Conservation (phyloP, 176 grass and related monocot genomes). For the Aegilops longissima region DNA sequence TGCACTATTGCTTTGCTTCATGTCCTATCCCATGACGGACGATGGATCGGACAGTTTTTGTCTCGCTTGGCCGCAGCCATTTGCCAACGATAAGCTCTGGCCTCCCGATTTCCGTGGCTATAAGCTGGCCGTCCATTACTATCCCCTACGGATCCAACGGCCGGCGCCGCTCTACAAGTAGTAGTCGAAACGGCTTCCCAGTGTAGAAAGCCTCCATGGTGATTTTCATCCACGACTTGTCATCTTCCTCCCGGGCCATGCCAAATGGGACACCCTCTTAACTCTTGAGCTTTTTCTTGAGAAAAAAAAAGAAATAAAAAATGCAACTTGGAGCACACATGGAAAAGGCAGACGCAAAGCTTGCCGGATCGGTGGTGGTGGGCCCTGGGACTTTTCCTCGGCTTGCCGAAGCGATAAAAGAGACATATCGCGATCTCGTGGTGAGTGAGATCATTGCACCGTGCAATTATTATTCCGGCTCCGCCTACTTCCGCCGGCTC, state of each 20-base stretch:
- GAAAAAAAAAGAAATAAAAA: neutral
- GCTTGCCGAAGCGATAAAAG: constrained; percentile 26
- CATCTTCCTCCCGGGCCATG: neutral
- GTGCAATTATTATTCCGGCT: neutral
- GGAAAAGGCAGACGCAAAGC: neutral
- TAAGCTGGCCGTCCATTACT: neutral
- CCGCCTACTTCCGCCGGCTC: constrained; percentile 28
- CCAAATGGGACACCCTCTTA: neutral
- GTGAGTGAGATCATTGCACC: constrained; percentile 25
- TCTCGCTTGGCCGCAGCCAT: neutral
- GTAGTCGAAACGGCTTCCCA: neutral
- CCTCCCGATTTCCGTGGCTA: too few relatives aligned
- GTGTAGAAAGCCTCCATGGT: neutral
- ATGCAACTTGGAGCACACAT: constrained; percentile 15
- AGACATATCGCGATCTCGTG: constrained; percentile 32
- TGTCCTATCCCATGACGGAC: neutral
- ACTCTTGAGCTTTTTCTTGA: neutral
- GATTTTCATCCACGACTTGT: neutral
- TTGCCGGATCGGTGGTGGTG: constrained; percentile 23
- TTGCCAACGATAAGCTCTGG: too few relatives aligned
- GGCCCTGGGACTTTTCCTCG: constrained; percentile 2
- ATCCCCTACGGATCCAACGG: neutral
- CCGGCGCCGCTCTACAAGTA: neutral
- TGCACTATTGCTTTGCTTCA: neutral
- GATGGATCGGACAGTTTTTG: neutral